Evolutionary conservation across 139 green algal species (phyloP).

Genomic region (Tetradesmus lagerheimii): DNA sequence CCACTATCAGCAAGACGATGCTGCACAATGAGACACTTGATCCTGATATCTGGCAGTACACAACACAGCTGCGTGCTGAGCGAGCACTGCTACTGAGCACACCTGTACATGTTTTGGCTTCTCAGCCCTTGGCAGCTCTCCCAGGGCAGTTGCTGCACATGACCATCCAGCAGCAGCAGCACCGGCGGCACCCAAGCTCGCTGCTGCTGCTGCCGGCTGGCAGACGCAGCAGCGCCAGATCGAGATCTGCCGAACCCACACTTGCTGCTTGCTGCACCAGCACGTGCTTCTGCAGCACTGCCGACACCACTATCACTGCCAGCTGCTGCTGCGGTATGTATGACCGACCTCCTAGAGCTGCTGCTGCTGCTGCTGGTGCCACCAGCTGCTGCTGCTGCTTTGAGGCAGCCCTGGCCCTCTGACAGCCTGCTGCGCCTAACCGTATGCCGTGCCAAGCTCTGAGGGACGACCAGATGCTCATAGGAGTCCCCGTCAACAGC

Average conservation of each 20-base stretch:
- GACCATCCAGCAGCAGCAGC: slow-evolving; percentile 70
- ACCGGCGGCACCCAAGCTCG: slow-evolving; percentile 46
- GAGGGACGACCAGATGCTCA: background rate
- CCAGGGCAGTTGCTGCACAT: slow-evolving; percentile 82
- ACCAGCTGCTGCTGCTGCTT: background rate
- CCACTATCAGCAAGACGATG: background rate
- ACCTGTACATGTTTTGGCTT: slow-evolving; percentile 40
- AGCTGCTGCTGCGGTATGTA: background rate
- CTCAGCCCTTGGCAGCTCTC: slow-evolving; percentile 71
- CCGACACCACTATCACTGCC: background rate
- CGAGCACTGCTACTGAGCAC: background rate
- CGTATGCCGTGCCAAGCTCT: background rate
- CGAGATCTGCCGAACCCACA: background rate
- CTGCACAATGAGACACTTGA: background rate
- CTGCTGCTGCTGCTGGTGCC: background rate
- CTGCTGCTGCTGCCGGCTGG: background rate
- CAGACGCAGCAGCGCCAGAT: background rate
- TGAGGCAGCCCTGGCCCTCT: background rate
- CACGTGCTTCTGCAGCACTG: background rate
- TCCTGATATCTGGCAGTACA: background rate
- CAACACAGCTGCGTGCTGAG: too few relatives aligned
- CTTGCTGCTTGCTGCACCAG: background rate
- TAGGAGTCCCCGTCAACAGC: background rate
- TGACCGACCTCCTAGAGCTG: background rate
- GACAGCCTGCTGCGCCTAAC: slow-evolving; percentile 10